Percentiles rank a stretch among this genome's conserved stretches.
Conservation (phyloP, 768 basidiomycete genomes). For the Kwoniella sp. region DNA sequence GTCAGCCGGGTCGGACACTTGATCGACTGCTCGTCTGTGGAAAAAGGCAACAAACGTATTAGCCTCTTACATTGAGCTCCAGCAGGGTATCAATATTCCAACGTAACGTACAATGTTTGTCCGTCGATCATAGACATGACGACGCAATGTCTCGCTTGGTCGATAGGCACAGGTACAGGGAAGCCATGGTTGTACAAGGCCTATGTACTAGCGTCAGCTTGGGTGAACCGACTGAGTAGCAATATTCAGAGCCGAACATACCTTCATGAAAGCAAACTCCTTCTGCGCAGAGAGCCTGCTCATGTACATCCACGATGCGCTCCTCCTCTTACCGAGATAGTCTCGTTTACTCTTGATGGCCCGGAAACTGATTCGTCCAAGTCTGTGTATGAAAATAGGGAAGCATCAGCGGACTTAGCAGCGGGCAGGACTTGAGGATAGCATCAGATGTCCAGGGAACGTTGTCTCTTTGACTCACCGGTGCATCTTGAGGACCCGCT, state of each 20-base stretch:
- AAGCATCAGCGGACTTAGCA: neutral
- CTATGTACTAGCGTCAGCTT: constrained; percentile 58
- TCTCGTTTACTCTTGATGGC: constrained; percentile 95
- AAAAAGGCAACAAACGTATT: too few species aligned
- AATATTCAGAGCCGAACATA: constrained; percentile 50
- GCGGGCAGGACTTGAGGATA: neutral
- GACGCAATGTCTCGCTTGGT: constrained; percentile 91
- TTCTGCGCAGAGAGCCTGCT: constrained; percentile 93
- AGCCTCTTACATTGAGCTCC: too few species aligned
- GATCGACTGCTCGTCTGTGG: constrained; percentile 72
- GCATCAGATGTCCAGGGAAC: neutral
- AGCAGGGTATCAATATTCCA: too few species aligned
- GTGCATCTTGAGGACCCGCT: constrained; percentile 91
- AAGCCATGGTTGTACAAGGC: constrained; percentile 88
- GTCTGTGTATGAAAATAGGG: constrained; percentile 59
- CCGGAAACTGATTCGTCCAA: constrained; percentile 96
- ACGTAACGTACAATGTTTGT: constrained; percentile 79
- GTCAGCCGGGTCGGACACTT: constrained; percentile 80
- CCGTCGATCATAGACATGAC: constrained; percentile 96
- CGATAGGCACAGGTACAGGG: constrained; percentile 89
- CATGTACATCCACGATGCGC: constrained; percentile 99
- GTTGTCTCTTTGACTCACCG: constrained; percentile 64
- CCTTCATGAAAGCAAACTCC: constrained; percentile 99
- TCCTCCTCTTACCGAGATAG: constrained; percentile 91
- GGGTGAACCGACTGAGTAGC: neutral